Base-by-base conservation (phyloP, 116 monocot species). In the Dioscorea cayenensis region DNA sequence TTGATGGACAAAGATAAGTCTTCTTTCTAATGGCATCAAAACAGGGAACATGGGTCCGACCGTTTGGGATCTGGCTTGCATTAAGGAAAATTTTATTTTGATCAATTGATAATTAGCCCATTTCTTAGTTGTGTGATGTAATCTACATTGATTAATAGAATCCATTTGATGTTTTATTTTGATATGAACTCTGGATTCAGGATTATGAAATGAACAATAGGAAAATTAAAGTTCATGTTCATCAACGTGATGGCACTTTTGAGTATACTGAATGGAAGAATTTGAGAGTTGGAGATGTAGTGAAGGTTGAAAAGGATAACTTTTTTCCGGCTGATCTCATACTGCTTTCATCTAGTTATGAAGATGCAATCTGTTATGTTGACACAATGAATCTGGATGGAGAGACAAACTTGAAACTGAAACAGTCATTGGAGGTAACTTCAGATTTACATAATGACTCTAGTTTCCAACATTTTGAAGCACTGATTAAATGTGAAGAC, bases 331-430 rank as follows among this genome's bases (percentile, higher is more conserved):
- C 88, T 13, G 88, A 88, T n/a, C 72, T 88, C 12, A 59, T 88
- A 37, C 76, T 88, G 66, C 82, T 88, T 64, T 88, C 88, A 29
- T 88, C 88, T 16, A 88, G 79, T 55, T 84, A 84, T 65, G 82
- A 82, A 6, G 88, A 84, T 65, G 84, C 80, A 49, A 80, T 88
- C 8, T 88, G 88, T 62, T 88, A 88, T 82, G 88, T 88, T 19
- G 88, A 88, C 72, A 88, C 88, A 16, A 82, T 79, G 80, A 88
- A 88, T 69, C 79, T 88, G 72, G 88, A 88, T 64, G 88, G 88
- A 29, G 84, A 84, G 70, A 88, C 85, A 19, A 88, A 88, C 70
- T 76, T 88, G 71, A 88, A 88, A 66, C 29, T 84, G 52, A 88
- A 84, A 61, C 88, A 88, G 63, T 67, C 82, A 1, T 68, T 88